These are phyloP conservation scores for Clonostachys sp. DNA, from an alignment of 2,329 filamentous ascomycete species.

Conservation along the genomic window DNA sequence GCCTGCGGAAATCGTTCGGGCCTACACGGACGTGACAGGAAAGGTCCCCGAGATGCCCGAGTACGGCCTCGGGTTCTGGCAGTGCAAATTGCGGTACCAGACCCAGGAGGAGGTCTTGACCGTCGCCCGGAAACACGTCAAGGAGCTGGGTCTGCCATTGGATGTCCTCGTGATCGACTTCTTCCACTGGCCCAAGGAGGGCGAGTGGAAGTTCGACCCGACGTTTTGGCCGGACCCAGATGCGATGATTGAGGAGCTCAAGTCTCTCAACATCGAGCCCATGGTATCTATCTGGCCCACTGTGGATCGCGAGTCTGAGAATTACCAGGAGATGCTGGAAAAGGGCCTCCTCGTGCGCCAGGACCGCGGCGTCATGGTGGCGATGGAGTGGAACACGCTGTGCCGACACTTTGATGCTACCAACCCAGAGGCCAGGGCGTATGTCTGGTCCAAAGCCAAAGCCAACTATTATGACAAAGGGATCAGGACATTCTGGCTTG, in stretches of 20 bases:
- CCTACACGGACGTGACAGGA: constrained; percentile 52
- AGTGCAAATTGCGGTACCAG: constrained; percentile 62
- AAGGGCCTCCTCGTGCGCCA: constrained; percentile 54
- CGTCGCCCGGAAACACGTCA: constrained; percentile 55
- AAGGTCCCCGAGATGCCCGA: constrained; percentile 64
- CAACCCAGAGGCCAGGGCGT: constrained; percentile 52
- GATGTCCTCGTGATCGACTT: constrained; percentile 65
- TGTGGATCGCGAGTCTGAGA: constrained; percentile 53
- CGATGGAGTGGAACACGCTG: constrained; percentile 55
- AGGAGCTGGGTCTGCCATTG: constrained; percentile 45
- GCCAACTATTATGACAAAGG: constrained; percentile 58
- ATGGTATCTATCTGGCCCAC: constrained; percentile 71
- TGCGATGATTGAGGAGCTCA: constrained; percentile 59
- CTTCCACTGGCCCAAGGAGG: constrained; percentile 64
- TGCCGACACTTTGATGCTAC: constrained; percentile 61
- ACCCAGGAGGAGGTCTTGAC: constrained; percentile 59
- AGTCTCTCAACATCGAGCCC: constrained; percentile 53
- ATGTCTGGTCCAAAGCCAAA: constrained; percentile 55
- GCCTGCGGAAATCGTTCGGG: constrained; percentile 49
- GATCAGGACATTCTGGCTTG: constrained; percentile 63
- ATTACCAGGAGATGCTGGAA: constrained; percentile 58
- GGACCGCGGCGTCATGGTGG: constrained; percentile 53
- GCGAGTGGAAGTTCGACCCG: constrained; percentile 64
- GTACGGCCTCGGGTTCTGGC: constrained; percentile 65
- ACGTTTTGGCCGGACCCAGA: constrained; percentile 63